A percentile compares a stretch with the other conserved stretches of the same genome.
These are phyloP conservation scores for Cercospora zeina DNA, from an alignment of 2,329 filamentous ascomycete species.

Conservation along the genomic window DNA sequence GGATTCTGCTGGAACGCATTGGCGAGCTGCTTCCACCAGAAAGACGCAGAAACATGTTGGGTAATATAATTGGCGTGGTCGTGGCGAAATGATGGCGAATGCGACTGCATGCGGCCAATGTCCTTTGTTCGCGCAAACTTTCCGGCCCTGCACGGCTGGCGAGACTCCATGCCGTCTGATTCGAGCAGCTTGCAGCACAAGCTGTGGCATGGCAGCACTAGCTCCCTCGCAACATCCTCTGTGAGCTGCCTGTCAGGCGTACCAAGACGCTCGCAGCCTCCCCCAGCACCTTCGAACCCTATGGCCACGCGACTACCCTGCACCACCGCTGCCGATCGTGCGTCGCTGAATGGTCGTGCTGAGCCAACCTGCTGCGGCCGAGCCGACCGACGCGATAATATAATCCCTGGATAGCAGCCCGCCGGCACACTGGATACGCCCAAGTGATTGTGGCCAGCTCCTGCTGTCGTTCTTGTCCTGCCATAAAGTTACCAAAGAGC, in stretches of 20 bases:
- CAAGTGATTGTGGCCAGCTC: constrained; percentile 4
- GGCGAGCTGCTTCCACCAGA: not conserved
- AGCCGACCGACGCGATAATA: constrained; percentile 9
- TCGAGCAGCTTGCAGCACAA: constrained; percentile 12
- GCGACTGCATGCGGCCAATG: constrained; percentile 24
- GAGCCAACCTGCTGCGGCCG: constrained; percentile 6
- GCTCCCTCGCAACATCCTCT: constrained; percentile 12
- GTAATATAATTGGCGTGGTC: not conserved
- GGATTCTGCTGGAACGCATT: not conserved
- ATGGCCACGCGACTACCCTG: constrained; percentile 19
- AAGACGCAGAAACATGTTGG: not conserved
- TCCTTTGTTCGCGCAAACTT: constrained; percentile 22
- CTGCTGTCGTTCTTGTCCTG: constrained; percentile 13
- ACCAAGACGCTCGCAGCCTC: constrained; percentile 19
- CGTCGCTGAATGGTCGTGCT: constrained; percentile 18
- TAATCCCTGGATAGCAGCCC: constrained; percentile 13
- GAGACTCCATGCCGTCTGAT: constrained; percentile 23
- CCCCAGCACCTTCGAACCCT: constrained; percentile 13
- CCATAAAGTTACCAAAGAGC: not conserved
- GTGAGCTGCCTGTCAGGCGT: constrained; percentile 12
- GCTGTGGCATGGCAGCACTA: constrained; percentile 18
- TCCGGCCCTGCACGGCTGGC: constrained; percentile 21
- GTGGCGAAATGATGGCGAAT: constrained; percentile 10
- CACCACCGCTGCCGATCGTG: constrained; percentile 14
- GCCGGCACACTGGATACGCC: not conserved